A percentile compares a stretch with the other conserved stretches of the same genome.
Evolutionary conservation across 2,329 filamentous ascomycete species (phyloP).

Genomic region (Macroventuria anomochaeta): DNA sequence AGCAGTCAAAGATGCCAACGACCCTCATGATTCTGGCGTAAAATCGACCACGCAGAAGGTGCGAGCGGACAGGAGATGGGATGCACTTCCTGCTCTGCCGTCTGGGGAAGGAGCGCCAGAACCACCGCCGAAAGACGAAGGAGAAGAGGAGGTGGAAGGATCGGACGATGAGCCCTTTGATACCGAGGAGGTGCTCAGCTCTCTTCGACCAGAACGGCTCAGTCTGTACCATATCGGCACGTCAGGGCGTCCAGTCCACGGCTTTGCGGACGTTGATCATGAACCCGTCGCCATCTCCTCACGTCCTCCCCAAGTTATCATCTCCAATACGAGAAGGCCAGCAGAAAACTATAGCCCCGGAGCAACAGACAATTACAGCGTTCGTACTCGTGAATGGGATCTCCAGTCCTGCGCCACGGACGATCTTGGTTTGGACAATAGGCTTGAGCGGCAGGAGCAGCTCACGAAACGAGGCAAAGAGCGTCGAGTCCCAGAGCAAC

Average conservation of each 20-base stretch:
- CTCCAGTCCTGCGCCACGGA: neutral
- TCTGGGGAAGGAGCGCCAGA: neutral
- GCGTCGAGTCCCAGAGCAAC: neutral
- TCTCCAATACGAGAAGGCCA: no score
- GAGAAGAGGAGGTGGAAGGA: neutral
- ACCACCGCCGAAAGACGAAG: neutral
- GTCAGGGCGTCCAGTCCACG: neutral
- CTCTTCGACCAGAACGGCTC: constrained; percentile 6
- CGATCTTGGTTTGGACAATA: neutral
- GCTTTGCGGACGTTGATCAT: neutral
- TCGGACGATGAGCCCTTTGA: neutral
- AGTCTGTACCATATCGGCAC: neutral
- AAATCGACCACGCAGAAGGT: neutral
- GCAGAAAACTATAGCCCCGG: no score
- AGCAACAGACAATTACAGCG: neutral
- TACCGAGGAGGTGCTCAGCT: constrained; percentile 1
- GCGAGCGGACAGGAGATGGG: constrained; percentile 1
- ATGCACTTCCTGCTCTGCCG: constrained; percentile 1
- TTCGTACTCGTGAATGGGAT: constrained; percentile 1
- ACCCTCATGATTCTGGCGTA: neutral
- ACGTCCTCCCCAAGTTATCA: neutral
- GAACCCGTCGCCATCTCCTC: neutral
- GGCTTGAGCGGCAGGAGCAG: neutral
- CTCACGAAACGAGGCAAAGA: neutral
- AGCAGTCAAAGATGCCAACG: neutral